These are phyloP conservation scores for Magnolia officinalis DNA, from an alignment of 164 flowering plant species.

Conservation along the genomic window DNA sequence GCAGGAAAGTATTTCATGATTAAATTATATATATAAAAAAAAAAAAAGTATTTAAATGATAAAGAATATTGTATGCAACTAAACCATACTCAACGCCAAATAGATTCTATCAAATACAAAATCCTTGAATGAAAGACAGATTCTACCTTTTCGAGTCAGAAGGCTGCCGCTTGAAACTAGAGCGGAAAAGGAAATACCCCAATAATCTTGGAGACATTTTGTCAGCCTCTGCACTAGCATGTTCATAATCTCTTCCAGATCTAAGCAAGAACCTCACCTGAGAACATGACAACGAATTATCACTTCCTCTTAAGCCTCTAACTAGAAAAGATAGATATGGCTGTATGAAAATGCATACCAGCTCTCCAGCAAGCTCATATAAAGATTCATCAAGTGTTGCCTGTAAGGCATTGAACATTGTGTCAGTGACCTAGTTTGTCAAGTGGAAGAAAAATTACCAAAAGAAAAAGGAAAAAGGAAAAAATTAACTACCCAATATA, in stretches of 20 bases:
- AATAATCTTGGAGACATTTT: slow-evolving; percentile 76
- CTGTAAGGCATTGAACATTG: slow-evolving; percentile 34
- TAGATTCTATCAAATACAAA: not conserved
- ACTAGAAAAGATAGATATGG: not conserved
- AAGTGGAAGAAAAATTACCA: not conserved
- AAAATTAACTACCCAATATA: not conserved
- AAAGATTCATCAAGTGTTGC: slow-evolving; percentile 96
- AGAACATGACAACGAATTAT: slow-evolving; percentile 8
- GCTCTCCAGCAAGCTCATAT: slow-evolving; percentile 99
- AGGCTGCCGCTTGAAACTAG: slow-evolving; percentile 57
- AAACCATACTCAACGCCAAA: not conserved
- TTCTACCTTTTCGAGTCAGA: slow-evolving; percentile 64
- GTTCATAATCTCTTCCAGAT: slow-evolving; percentile 93
- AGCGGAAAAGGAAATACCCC: slow-evolving; percentile 82
- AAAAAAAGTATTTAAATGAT: not conserved
- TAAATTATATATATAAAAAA: too few relatives aligned
- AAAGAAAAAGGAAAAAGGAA: not conserved
- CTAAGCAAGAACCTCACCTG: slow-evolving; percentile 96
- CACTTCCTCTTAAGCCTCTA: not conserved
- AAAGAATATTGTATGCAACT: not conserved
- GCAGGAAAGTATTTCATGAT: not conserved
- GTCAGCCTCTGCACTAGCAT: slow-evolving; percentile 61
- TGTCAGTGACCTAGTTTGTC: slow-evolving; percentile 3
- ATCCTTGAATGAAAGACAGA: not conserved
- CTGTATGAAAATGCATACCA: slow-evolving; percentile 46